Evolutionary conservation across 257 asterid species (phyloP), one percentile per base, ranked within the genome.

Genomic region (Lycium ferocissimum): DNA sequence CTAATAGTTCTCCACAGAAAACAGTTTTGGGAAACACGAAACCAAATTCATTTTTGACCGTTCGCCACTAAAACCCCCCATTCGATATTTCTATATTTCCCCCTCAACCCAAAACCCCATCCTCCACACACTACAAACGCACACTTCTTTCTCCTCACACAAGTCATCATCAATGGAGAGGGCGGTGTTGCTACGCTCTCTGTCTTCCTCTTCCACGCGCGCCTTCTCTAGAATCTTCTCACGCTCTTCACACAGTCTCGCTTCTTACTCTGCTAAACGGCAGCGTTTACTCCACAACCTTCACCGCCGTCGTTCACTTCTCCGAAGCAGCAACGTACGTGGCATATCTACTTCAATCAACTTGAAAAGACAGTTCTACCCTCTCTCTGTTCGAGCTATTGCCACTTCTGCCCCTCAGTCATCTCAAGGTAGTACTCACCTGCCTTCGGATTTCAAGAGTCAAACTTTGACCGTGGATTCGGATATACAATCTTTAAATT

Each of bases 361-460:
- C 33, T 79, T 92, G 66, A 86, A 82, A 79, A 84, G 92, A 61
- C 91, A 91, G 53, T 92, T 90, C 85, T 85, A 83, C 88, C 81
- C 91, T 65, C 88, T 89, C n/a, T 90, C 97, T 0, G 89, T 92
- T 71, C 91, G 94, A 84, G 95, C 99, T 58, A 85, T 92, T 49
- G 92, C 97, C 78, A 93, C 99, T 69, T 92, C 98, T 11, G 71
- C 97, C 15, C 89, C 89, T 2, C 96, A 92, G 87, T 84, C 94
- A 22, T 84, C 89, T 84, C 89, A 85, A 63, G 90, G 98, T 89
- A 88, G 33, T 26, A 26, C 33, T 26, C 33, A 26, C 33, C 57
- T 56, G 67, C 54, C 15, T 59, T 47, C 38, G n/a, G n/a, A n/a
- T n/a, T n/a, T n/a, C n/a, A n/a, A n/a, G 33, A 26, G 33, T 26